Conservation (phyloP, 2,329 filamentous ascomycete species). For the Talaromyces piceae region DNA sequence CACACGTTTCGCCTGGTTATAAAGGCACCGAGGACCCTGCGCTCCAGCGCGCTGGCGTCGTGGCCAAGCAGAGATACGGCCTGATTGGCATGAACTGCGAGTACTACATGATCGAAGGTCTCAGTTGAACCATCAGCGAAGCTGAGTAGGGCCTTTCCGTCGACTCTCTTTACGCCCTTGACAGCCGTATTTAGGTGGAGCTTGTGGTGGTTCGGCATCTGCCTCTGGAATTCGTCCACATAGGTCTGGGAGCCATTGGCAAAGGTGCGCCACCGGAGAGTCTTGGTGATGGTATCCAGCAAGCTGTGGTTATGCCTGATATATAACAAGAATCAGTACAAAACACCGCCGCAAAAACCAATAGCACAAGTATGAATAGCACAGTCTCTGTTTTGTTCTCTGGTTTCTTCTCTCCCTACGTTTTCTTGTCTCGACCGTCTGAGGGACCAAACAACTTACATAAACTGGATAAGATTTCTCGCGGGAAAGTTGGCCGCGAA, state of each 20-base stretch:
- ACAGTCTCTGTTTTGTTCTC: not conserved
- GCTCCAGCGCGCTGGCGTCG: not conserved
- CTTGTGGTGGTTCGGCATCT: not conserved
- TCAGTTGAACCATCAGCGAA: conserved; percentile 1
- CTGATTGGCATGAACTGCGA: conserved; percentile 5
- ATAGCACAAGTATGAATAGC: too few species aligned
- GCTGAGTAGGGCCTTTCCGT: not conserved
- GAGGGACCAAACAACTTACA: too few species aligned
- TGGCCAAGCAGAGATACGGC: not conserved
- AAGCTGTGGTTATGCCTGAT: conserved; percentile 4
- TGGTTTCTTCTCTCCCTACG: not conserved
- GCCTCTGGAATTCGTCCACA: conserved; percentile 1
- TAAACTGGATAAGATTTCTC: conserved; percentile 2
- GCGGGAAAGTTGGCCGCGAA: conserved; percentile 1
- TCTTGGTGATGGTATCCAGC: not conserved
- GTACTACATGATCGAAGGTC: conserved; percentile 4
- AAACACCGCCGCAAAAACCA: not conserved
- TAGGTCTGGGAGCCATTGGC: conserved; percentile 8
- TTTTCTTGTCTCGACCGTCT: too few species aligned
- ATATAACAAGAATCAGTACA: not conserved
- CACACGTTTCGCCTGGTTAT: conserved; percentile 1
- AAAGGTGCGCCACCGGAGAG: not conserved
- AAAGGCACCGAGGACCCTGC: conserved; percentile 1
- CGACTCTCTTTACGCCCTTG: not conserved
- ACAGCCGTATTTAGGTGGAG: not conserved